A percentile compares a stretch with the other conserved stretches of the same genome.
These are phyloP conservation scores for Fimicolochytrium jonesii DNA, from an alignment of 192 early-diverging fungal genomes.

Conservation along the genomic window DNA sequence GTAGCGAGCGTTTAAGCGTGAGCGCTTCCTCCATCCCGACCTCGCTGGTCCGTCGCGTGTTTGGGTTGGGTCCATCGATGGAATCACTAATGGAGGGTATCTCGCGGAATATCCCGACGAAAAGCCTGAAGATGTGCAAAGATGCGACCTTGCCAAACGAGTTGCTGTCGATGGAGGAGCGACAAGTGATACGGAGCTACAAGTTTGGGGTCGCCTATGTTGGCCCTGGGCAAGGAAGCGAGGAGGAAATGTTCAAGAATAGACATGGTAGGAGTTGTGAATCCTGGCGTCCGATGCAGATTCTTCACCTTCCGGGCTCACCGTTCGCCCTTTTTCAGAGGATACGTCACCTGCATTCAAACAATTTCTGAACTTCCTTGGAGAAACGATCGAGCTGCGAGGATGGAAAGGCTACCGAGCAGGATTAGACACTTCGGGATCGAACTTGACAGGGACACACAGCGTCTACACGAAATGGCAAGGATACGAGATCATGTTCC, in stretches of 20 bases:
- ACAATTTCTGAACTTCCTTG: constrained; percentile 66
- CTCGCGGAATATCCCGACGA: constrained; percentile 47
- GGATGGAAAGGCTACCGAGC: constrained; percentile 75
- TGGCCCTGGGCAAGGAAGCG: constrained; percentile 61
- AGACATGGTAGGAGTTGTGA: constrained; percentile 32
- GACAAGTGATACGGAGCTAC: constrained; percentile 65
- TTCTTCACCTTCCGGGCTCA: neutral
- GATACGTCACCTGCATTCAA: constrained; percentile 49
- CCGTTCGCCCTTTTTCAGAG: neutral
- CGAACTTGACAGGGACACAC: constrained; percentile 65
- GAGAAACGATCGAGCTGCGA: constrained; percentile 62
- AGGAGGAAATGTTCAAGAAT: constrained; percentile 78
- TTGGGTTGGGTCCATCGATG: constrained; percentile 46
- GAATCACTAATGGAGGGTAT: constrained; percentile 49
- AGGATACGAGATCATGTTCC: constrained; percentile 72
- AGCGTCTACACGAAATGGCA: constrained; percentile 71
- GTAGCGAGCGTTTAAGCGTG: constrained; percentile 54
- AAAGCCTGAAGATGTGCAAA: constrained; percentile 54
- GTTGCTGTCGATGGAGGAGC: constrained; percentile 68
- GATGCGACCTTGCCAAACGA: constrained; percentile 60
- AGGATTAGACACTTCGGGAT: constrained; percentile 66
- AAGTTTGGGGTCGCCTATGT: constrained; percentile 79
- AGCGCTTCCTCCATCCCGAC: constrained; percentile 31
- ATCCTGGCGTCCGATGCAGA: neutral
- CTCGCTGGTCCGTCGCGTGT: constrained; percentile 39